phyloP scores from a whole-genome alignment of 805 yeast species.

The Candida pseudofarinosa region DNA sequence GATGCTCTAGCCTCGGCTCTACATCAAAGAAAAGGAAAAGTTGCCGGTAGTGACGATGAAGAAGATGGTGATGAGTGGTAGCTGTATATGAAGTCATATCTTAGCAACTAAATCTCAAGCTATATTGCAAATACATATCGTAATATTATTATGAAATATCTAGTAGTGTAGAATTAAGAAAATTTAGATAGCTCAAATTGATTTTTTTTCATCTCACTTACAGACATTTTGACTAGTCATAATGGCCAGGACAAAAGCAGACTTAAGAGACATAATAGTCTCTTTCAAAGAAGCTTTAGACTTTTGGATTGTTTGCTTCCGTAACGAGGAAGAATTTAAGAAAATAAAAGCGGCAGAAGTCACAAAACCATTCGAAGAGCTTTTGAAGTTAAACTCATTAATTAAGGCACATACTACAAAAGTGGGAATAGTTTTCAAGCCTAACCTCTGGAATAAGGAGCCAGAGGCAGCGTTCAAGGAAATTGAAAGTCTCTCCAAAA shows the following conservation, averaged over 20 bases:
- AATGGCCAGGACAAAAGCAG: slow-evolving; percentile 11
- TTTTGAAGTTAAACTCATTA: slow-evolving; percentile 54
- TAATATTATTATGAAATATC: not conserved
- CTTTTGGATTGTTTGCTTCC: slow-evolving; percentile 21
- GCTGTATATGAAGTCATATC: not conserved
- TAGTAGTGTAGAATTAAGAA: not conserved
- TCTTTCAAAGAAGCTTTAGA: slow-evolving; percentile 29
- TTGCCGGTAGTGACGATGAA: slow-evolving; percentile 76
- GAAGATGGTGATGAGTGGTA: slow-evolving; percentile 55
- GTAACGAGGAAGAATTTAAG: slow-evolving; percentile 13
- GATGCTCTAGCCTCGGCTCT: slow-evolving; percentile 88
- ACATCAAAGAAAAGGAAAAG: slow-evolving; percentile 76
- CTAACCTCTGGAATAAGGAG: slow-evolving; percentile 41
- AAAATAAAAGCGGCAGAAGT: slow-evolving; percentile 29
- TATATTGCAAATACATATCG: not conserved
- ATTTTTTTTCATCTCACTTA: not conserved
- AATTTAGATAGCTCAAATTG: not conserved
- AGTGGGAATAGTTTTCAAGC: slow-evolving; percentile 65
- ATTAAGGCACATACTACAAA: slow-evolving; percentile 76
- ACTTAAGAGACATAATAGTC: slow-evolving; percentile 20
- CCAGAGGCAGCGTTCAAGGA: slow-evolving; percentile 48
- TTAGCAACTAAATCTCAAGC: not conserved
- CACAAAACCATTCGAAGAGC: slow-evolving; percentile 49
- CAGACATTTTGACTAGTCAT: not conserved
- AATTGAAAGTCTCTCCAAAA: slow-evolving; percentile 42